Evolutionary conservation across 768 basidiomycete genomes (phyloP), one percentile per base, ranked within the genome.

Genomic region (Gyrodon lividus): DNA sequence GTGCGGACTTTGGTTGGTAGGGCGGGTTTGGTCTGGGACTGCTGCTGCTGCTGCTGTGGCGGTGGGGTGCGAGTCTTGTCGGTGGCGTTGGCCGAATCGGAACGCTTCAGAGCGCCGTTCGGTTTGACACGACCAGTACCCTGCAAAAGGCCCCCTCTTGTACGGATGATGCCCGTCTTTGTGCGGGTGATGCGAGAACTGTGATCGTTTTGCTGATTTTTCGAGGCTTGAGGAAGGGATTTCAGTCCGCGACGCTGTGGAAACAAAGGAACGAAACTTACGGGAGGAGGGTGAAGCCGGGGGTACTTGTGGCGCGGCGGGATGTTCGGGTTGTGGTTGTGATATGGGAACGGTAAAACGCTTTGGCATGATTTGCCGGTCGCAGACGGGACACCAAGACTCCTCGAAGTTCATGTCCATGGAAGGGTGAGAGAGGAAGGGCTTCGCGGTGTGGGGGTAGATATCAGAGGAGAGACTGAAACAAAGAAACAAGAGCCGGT

Each of bases 321-420:
- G 46, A 6, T 55, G 62, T 38, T 59, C 54, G 38, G 52, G 44
- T 17, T 55, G 49, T 20, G 46, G 59, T 13, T 57, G 69, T 23
- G 64, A 58, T 49, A 82, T 62, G 28, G 79, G 68, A 51, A 88
- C 77, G 12, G 74, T 75, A 57, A 71, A 73, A 57, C 87, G 84
- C 64, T 88, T 89, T n/a, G 90, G 89, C n/a, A 80, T 72, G 58
- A 92, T 90, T 56, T 86, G 84, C 59, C 81, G 75, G 61, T 83
- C 80, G 74, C 90, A 92, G 62, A 80, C 81, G 44, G 87, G 86
- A 78, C 89, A 92, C 86, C 86, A 92, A 50, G 82, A 74, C 55
- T 84, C 77, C 72, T 89, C 88, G 72, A 83, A 76, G 62, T 71
- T 64, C 56, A 66, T 59, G 54, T 63, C 72, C 60, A 69, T 72